Percentiles rank a stretch among this genome's conserved stretches.
These are phyloP conservation scores for Pleurotus tuoliensis DNA, from an alignment of 768 basidiomycete genomes.

Conservation along the genomic window DNA sequence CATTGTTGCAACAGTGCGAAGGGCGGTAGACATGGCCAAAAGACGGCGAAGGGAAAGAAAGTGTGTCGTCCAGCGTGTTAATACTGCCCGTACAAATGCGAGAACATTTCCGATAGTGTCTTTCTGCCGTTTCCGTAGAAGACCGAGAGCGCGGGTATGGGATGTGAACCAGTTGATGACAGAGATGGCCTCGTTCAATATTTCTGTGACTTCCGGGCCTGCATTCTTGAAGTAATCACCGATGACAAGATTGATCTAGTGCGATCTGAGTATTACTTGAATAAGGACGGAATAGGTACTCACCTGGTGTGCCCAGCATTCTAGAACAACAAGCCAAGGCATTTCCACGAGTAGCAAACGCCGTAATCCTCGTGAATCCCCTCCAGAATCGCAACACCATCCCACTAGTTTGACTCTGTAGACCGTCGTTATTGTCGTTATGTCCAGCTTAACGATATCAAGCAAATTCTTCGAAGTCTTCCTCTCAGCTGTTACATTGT, in stretches of 20 bases:
- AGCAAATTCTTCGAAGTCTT: no score
- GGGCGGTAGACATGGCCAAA: no score
- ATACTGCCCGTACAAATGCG: constrained; percentile 21
- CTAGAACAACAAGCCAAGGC: constrained; percentile 22
- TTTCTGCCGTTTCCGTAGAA: constrained; percentile 20
- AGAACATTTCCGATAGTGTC: constrained; percentile 5
- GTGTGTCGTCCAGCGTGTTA: constrained; percentile 27
- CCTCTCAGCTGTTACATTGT: no score
- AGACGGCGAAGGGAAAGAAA: constrained; percentile 18
- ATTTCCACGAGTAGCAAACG: constrained; percentile 11
- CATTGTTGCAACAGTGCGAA: no score
- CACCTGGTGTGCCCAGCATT: constrained; percentile 33
- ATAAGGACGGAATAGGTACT: neutral
- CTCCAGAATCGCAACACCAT: constrained; percentile 22
- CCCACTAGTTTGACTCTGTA: constrained; percentile 18
- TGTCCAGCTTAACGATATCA: no score
- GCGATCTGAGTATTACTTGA: no score
- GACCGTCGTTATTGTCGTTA: neutral
- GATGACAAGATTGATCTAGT: constrained; percentile 35
- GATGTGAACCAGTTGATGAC: constrained; percentile 34
- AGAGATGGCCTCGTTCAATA: constrained; percentile 20
- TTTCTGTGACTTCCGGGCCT: constrained; percentile 12
- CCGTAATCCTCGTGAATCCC: constrained; percentile 26
- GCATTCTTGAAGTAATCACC: constrained; percentile 31
- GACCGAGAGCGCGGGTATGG: constrained; percentile 27